Percentiles rank a stretch among this genome's conserved stretches.
These are phyloP conservation scores for Esteya vermicola DNA, from an alignment of 2,329 filamentous ascomycete species.

Conservation along the genomic window DNA sequence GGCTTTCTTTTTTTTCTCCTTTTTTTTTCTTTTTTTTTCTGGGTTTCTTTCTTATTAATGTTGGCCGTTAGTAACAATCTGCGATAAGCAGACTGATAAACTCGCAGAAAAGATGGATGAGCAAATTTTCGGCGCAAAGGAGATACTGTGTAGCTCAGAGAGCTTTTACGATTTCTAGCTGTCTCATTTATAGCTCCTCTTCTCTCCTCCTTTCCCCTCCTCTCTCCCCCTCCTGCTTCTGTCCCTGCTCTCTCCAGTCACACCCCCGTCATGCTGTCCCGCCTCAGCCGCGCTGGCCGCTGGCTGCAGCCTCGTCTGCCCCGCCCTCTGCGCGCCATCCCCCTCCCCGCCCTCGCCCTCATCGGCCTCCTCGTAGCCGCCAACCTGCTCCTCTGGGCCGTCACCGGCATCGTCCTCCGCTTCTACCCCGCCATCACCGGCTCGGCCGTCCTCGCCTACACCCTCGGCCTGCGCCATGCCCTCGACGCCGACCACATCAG, in stretches of 20 bases:
- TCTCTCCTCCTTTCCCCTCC: not conserved
- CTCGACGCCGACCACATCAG: constrained; percentile 83
- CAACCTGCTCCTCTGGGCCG: constrained; percentile 42
- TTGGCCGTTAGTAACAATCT: no score
- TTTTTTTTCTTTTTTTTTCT: no score
- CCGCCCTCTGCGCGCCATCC: constrained; percentile 15
- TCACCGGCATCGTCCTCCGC: constrained; percentile 35
- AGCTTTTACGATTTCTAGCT: no score
- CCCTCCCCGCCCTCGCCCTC: constrained; percentile 25
- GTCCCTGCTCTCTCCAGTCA: no score
- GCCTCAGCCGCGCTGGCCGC: not conserved
- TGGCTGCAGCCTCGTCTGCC: constrained; percentile 12
- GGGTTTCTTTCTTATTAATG: no score
- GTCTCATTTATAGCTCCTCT: no score
- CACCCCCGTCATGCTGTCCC: not conserved
- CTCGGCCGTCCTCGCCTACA: constrained; percentile 73
- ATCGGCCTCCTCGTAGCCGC: constrained; percentile 34
- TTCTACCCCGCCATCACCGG: constrained; percentile 52
- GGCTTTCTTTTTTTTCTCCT: no score
- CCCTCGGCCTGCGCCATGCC: constrained; percentile 83
- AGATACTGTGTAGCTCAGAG: no score
- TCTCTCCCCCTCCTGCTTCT: no score
- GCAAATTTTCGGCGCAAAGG: no score
- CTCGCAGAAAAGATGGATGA: no score
- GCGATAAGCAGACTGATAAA: no score